phyloP scores from a whole-genome alignment of 192 early-diverging fungal species.

The Coemansia pectinata region DNA sequence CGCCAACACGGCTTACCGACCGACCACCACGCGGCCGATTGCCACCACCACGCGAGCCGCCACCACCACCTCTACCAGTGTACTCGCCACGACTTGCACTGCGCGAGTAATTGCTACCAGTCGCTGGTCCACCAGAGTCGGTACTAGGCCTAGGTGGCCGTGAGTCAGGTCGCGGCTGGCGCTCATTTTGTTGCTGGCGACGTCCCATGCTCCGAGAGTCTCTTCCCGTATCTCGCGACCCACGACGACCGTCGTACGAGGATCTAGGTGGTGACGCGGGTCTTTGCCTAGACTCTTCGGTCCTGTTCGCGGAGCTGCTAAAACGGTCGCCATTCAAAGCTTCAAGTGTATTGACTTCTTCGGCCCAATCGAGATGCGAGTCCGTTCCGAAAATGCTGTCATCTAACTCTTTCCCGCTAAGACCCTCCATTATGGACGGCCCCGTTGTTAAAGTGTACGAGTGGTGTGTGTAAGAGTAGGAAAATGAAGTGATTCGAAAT shows the following conservation, averaged over 20 bases:
- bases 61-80: constrained; percentile 9
- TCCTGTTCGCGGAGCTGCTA: not conserved
- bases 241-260: not conserved
- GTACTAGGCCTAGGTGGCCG: constrained; percentile 6
- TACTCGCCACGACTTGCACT: constrained; percentile 8
- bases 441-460: not conserved
- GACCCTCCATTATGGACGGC: constrained; percentile 35
- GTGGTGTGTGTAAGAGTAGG: not conserved
- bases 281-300: constrained; percentile 19
- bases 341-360: constrained; percentile 37
- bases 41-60: constrained; percentile 4
- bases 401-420: constrained; percentile 45
- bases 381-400: constrained; percentile 53
- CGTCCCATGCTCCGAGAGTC: not conserved
- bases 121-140: not conserved
- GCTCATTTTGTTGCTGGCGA: constrained; percentile 5
- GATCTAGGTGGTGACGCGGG: constrained; percentile 15
- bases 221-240: constrained; percentile 12
- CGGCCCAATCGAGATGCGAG: constrained; percentile 53
- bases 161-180: constrained; percentile 9
- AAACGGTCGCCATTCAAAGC: constrained; percentile 19
- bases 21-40: constrained; percentile 21
- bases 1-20: constrained; percentile 33
- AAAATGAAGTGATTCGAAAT: not conserved
- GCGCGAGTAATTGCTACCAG: not conserved